phyloP scores from a whole-genome alignment of 257 asterid species.

The Primulina eburnea region DNA sequence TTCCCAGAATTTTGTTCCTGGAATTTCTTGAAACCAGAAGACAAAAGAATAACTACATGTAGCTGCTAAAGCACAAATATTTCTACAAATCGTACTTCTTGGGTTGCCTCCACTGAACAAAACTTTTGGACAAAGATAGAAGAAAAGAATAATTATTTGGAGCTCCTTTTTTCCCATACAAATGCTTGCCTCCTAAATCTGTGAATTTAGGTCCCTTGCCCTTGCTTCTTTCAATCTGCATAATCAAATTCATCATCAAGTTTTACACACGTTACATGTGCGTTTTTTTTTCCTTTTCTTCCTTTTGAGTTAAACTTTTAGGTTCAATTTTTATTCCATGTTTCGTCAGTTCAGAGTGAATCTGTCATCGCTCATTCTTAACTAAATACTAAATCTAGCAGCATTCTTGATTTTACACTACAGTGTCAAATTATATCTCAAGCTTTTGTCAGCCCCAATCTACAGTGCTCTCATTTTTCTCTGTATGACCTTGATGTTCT shows the following conservation, averaged over 20 bases:
- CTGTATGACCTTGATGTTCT: background rate
- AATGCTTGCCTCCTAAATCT: slow-evolving; percentile 90
- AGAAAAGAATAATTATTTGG: slow-evolving; percentile 56
- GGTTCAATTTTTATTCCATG: background rate
- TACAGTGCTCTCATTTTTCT: background rate
- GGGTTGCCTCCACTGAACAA: slow-evolving; percentile 69
- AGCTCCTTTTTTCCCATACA: slow-evolving; percentile 74
- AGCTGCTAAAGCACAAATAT: slow-evolving; percentile 17
- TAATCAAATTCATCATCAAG: background rate
- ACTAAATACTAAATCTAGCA: background rate
- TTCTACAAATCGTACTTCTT: slow-evolving; percentile 69
- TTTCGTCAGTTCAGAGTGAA: background rate
- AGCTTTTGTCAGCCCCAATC: background rate
- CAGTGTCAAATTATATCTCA: background rate
- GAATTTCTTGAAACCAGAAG: slow-evolving; percentile 29
- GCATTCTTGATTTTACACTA: background rate
- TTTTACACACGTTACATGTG: background rate
- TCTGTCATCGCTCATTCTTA: background rate
- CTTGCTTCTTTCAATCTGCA: slow-evolving; percentile 91
- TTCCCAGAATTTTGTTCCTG: slow-evolving; percentile 27
- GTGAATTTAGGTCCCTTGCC: slow-evolving; percentile 88
- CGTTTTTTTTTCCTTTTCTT: background rate
- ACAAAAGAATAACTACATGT: slow-evolving; percentile 39
- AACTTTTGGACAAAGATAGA: slow-evolving; percentile 56
- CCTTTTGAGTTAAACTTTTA: background rate